Base-by-base conservation (phyloP, 495 filamentous ascomycete genomes). In the Bathelium albidoporum region DNA sequence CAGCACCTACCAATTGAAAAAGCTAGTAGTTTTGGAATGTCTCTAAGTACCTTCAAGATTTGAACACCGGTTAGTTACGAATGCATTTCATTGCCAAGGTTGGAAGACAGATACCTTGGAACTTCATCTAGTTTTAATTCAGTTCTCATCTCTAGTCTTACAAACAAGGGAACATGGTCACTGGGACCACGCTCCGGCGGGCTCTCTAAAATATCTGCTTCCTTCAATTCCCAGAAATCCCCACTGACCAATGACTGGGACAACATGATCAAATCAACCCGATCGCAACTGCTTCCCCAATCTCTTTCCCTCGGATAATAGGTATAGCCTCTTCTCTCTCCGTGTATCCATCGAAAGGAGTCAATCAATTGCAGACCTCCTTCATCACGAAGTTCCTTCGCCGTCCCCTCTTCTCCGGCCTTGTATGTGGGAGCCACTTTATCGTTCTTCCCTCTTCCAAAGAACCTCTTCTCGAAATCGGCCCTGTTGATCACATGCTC, bases 401-500 rank as follows among this genome's bases (percentile, higher is more conserved):
- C 28, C 5, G 45, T 32, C 22, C 26, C 28, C 32, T 60, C 43
- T 14, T 59, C 18, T 12, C 0, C 18, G 18, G 28, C n/a, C 12
- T 59, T 59, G 11, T 59, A 31, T 2, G n/a, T n/a, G 36, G 34
- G 14, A 5, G 5, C 65, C 20, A 59, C 44, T 11, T 67, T n/a
- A 18, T 24, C 11, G 18, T 18, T 22, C 44, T 39, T 18, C 4
- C 36, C 69, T 12, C 60, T 61, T n/a, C 68, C 52, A n/a, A 84
- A 75, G 64, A 82, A 80, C 63, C 73, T 77, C 36, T 45, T 63
- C 58, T 79, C 74, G 61, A 83, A 84, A 43, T 83, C 80, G 14
- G 65, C 70, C 9, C 81, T 68, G 62, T 82, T 82, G 10, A 69
- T 16, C 12, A 78, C 74, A 71, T 84, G 81, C 63, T 79, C 73